Percentiles rank a stretch among this genome's conserved stretches.
Evolutionary conservation across 371 early-diverging fungal genomes (phyloP).

Genomic region (Quaeritorhiza haematococci): DNA sequence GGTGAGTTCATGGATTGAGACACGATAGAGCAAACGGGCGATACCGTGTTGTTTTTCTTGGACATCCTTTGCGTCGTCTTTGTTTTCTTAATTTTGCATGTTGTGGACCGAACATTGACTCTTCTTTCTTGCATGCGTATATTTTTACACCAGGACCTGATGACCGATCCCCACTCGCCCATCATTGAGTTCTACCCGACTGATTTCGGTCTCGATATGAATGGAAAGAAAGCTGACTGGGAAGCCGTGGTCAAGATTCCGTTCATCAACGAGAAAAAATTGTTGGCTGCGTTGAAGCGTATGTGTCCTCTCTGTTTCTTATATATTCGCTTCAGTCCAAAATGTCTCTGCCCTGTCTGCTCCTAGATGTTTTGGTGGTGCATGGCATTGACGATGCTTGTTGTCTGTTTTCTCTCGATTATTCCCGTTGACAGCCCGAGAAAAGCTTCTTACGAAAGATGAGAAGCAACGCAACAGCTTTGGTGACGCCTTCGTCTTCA

Average conservation of each 20-base stretch:
- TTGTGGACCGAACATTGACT: no score
- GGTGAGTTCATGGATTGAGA: conserved; percentile 1
- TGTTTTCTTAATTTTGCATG: neutral
- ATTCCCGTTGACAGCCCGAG: conserved; percentile 18
- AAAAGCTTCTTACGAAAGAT: conserved; percentile 29
- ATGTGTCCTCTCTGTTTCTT: neutral
- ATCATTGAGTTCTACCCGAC: conserved; percentile 57
- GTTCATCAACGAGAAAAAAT: conserved; percentile 47
- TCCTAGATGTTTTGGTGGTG: no score
- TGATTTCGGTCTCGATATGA: conserved; percentile 55
- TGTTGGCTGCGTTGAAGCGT: conserved; percentile 33
- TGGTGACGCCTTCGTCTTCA: conserved; percentile 28
- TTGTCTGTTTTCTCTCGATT: neutral
- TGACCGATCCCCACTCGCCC: conserved; percentile 44
- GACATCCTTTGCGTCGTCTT: neutral
- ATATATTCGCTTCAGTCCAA: neutral
- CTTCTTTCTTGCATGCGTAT: no score
- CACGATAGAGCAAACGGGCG: neutral
- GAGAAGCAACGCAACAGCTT: conserved; percentile 36
- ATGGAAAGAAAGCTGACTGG: conserved; percentile 65
- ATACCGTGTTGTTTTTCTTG: neutral
- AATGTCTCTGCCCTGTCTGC: conserved; percentile 5
- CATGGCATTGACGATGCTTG: neutral
- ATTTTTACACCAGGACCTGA: conserved; percentile 28
- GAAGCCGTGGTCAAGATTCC: conserved; percentile 58